Conservation (phyloP, 139 green algal species). For the Pleodorina starrii region DNA sequence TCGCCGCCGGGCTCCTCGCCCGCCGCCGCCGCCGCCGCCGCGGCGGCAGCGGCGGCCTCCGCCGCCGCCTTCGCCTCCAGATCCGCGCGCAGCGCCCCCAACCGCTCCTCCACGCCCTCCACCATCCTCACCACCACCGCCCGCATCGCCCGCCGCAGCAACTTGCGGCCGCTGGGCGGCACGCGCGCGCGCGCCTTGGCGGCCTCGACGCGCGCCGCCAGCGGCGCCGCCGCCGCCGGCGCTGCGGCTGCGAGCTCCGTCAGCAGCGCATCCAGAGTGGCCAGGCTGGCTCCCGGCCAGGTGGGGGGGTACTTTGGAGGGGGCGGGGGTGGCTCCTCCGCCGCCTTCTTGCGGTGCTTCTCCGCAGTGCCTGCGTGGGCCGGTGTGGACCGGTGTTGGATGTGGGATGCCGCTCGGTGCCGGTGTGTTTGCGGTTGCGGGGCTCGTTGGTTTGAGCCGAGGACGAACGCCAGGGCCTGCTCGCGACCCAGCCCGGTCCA, state of each 20-base stretch:
- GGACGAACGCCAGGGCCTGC: too few species aligned
- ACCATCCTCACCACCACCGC: conserved; percentile 11
- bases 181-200: conserved; percentile 37
- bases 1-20: neutral
- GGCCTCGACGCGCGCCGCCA: neutral
- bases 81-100: neutral
- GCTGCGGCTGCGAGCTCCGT: conserved; percentile 7
- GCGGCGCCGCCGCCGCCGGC: neutral
- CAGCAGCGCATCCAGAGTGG: conserved; percentile 22
- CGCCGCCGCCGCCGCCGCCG: neutral
- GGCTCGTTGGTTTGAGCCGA: too few species aligned
- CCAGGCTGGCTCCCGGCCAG: neutral
- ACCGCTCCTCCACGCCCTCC: conserved; percentile 16
- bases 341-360: conserved; percentile 20
- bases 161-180: conserved; percentile 7
- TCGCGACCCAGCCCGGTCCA: too few species aligned
- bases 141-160: conserved; percentile 31
- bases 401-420: too few species aligned
- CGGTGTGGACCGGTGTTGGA: neutral
- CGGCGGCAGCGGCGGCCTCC: conserved; percentile 18
- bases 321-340: conserved; percentile 9
- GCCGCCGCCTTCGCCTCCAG: conserved; percentile 41
- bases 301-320: conserved; percentile 30
- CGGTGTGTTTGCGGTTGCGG: too few species aligned
- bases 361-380: neutral